Evolutionary conservation across 331 rosid genomes (phyloP), one percentile per base, ranked within the genome.

Genomic region (Saraca asoca): DNA sequence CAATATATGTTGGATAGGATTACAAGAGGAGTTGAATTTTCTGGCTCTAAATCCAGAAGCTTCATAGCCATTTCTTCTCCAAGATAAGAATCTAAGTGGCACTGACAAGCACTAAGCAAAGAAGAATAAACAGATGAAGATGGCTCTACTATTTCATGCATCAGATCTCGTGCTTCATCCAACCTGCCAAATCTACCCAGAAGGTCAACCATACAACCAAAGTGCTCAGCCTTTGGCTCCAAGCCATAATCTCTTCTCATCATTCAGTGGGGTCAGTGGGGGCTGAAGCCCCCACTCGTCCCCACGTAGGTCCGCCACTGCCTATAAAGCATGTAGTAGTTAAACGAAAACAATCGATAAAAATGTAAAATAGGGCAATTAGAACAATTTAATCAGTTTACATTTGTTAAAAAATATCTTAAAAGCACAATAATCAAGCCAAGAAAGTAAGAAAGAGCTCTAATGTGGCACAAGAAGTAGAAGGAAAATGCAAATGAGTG

Each of bases 161-260:
- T 61, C 58, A 85, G 42, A 9, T 79, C 78, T 69, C 49, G 71
- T 53, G 87, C 91, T 59, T 80, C 85, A 2, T 53, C 76, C 74
- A 91, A 77, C 77, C 68, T 74, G 31, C 95, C 90, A 4, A 83
- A 69, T 60, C 92, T 81, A 76, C 95, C 84, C 69, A 85, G 61
- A 68, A 91, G 91, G 64, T 89, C 95, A 35, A 88, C 70, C 67
- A 88, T 51, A 71, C 95, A 85, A 15, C 81, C 83, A 62, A 81
- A 77, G 75, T 91, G 91, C 64, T 74, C 76, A n/a, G 76, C 68
- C 66, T 70, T 71, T 76, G 96, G 96, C 78, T 72, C 66, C 67
- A 85, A 62, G 38, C 82, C 86, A 80, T 71, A 80, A 63, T 85
- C 76, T 37, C 17, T 71, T 17, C 2, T 56, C 86, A 91, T 91